Percentiles rank a stretch among this genome's conserved stretches.
These are phyloP conservation scores for Dendrocalamus latiflorus DNA, from an alignment of 202 grass and related monocot species.

Conservation along the genomic window DNA sequence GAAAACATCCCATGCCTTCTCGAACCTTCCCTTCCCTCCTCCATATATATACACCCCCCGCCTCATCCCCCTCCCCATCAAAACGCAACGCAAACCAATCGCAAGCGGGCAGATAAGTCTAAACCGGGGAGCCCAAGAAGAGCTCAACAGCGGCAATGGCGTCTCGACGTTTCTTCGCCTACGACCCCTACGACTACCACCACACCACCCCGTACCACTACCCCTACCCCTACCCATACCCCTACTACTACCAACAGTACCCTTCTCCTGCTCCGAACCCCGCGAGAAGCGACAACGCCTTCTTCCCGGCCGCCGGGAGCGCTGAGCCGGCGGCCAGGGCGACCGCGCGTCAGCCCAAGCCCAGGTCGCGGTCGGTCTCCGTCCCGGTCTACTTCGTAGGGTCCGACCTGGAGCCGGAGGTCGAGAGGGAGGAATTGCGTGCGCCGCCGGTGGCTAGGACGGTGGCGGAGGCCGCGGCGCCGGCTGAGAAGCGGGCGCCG, in stretches of 20 bases:
- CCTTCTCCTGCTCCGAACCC: background rate
- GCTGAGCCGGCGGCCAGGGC: background rate
- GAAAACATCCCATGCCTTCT: background rate
- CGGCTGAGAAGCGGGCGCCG: background rate
- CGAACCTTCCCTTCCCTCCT: background rate
- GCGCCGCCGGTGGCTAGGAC: background rate
- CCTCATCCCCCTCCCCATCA: background rate
- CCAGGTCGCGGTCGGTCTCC: conserved; percentile 18
- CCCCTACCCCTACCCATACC: too few species aligned
- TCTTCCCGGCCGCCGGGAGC: background rate
- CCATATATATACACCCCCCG: background rate
- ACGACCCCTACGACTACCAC: conserved; percentile 25
- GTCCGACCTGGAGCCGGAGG: background rate
- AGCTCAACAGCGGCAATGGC: conserved; percentile 27
- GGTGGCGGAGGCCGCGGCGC: background rate
- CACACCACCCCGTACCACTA: background rate
- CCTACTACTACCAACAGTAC: background rate
- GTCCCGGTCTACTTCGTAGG: conserved; percentile 31
- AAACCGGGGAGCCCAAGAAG: too few species aligned
- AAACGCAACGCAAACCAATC: background rate
- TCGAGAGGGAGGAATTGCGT: background rate
- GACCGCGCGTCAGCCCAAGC: background rate
- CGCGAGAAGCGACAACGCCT: background rate
- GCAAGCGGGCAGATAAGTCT: too few species aligned
- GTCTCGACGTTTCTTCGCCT: conserved; percentile 10